A percentile compares a stretch with the other conserved stretches of the same genome.
Evolutionary conservation across 1,139 yeast genomes (phyloP).

Genomic region (Kodamaea plutei): DNA sequence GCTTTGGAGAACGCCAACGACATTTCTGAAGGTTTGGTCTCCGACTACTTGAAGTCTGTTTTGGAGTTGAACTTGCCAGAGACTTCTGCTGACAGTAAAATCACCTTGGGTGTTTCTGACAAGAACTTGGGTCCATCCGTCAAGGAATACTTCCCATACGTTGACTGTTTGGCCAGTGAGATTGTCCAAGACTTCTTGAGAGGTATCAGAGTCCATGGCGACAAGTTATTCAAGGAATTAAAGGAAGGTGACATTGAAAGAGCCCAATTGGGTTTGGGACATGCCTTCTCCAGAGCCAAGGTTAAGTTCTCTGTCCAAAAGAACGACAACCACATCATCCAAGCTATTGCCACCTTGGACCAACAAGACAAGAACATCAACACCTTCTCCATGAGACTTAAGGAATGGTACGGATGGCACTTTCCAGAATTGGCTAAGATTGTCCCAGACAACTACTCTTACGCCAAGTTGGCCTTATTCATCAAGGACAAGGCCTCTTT

Average conservation of each 20-base stretch:
- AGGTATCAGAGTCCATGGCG: conserved; percentile 90
- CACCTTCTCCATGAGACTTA: conserved; percentile 97
- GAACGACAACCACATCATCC: conserved; percentile 97
- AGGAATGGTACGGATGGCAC: conserved; percentile 99
- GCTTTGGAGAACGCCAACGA: conserved; percentile 98
- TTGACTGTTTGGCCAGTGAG: conserved; percentile 89
- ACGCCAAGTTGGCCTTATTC: conserved; percentile 76
- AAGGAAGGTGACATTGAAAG: conserved; percentile 95
- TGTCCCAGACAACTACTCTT: conserved; percentile 86
- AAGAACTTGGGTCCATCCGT: conserved; percentile 95
- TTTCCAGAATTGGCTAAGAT: conserved; percentile 98
- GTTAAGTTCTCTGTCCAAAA: conserved; percentile 98
- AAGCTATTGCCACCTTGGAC: conserved; percentile 95
- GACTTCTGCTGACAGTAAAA: conserved; percentile 62
- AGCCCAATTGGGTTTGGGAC: conserved; percentile 98
- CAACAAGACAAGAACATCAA: conserved; percentile 96
- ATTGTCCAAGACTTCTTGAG: conserved; percentile 92
- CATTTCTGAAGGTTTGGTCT: conserved; percentile 93
- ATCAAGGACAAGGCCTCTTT: conserved; percentile 86
- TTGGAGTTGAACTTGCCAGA: conserved; percentile 91
- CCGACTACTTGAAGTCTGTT: conserved; percentile 85
- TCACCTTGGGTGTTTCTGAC: conserved; percentile 85
- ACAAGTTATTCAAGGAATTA: conserved; percentile 83
- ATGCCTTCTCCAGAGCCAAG: conserved; percentile 97
- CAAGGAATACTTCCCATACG: conserved; percentile 81